Evolutionary conservation across 78 protist species (phyloP), one percentile per base, ranked within the genome.

Genomic region (Dictyostelium brefeldianum): DNA sequence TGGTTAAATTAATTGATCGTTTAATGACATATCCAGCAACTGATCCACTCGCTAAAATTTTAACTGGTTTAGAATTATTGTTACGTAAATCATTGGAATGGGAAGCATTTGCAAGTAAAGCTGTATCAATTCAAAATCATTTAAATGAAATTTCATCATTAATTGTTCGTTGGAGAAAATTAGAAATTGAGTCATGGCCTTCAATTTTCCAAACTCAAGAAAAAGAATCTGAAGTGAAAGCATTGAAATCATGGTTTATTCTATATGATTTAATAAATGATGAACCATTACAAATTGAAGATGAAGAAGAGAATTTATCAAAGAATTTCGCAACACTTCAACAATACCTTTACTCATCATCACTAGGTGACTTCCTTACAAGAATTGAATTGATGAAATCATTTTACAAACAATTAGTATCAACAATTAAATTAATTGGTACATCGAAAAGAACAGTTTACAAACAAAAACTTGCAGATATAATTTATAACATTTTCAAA

Each of bases 171-270:
- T 97, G 98, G 98, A 78, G 98, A 56, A 70, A 64, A 57, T 53
- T 94, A 46, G 98, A 97, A 85, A 47, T 96, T 71, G 79, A 83
- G n/a, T 50, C 85, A n/a, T 97, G 98, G 98, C 94, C 96, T 17
- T n/a, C 56, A 22, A 81, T 96, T 36, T 93, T 96, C 71, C 54
- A 29, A n/a, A 57, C 47, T 25, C 91, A 83, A 41, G 96, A 71
- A 62, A 64, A 81, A 12, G 81, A 89, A 73, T 65, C 65, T 36
- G 92, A 89, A 20, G 46, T 51, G 0, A 87, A 83, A 48, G 78
- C 97, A 20, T 62, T 89, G 36, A 73, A 73, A 59, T 31, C 48
- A n/a, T 94, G 97, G 94, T 36, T 90, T 20, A 57, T 54, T 46
- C 69, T 91, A 36, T 89, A 94, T 91, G 78, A 67, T 8, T 43